These are phyloP conservation scores for Boeremia exigua DNA, from an alignment of 2,329 filamentous ascomycete genomes.

Conservation along the genomic window DNA sequence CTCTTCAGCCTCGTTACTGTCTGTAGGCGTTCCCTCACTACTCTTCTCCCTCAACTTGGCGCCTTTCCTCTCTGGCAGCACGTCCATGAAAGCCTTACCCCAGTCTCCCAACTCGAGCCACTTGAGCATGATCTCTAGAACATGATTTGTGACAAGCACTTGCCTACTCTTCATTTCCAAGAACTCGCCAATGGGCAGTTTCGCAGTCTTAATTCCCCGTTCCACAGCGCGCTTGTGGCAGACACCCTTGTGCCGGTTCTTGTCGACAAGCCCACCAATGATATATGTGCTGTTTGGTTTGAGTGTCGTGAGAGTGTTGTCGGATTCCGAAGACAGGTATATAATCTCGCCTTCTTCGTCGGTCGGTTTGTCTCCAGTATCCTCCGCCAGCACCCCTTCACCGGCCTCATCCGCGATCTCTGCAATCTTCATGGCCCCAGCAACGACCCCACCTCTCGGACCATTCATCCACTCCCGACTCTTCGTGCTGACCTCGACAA, in stretches of 20 bases:
- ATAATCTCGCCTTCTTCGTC: slow-evolving; percentile 66
- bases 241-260: slow-evolving; percentile 93
- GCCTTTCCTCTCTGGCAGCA: slow-evolving; percentile 91
- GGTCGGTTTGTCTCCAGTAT: slow-evolving; percentile 19
- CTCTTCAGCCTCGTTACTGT: slow-evolving; percentile 20
- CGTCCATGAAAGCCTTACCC: slow-evolving; percentile 84
- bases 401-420: slow-evolving; percentile 31
- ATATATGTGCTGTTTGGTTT: slow-evolving; percentile 91
- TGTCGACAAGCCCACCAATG: slow-evolving; percentile 92
- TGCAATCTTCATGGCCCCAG: slow-evolving; percentile 60
- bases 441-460: slow-evolving; percentile 63
- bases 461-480: slow-evolving; percentile 72
- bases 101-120: slow-evolving; percentile 93
- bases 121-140: slow-evolving; percentile 92
- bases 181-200: slow-evolving; percentile 92
- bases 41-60: slow-evolving; percentile 64
- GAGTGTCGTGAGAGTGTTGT: slow-evolving; percentile 79
- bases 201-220: slow-evolving; percentile 82
- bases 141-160: slow-evolving; percentile 92
- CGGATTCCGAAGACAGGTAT: slow-evolving; percentile 92
- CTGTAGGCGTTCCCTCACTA: slow-evolving; percentile 20
- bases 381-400: slow-evolving; percentile 45
- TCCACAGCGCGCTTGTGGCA: slow-evolving; percentile 83
- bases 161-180: slow-evolving; percentile 87
- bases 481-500: slow-evolving; percentile 69